A percentile compares a stretch with the other conserved stretches of the same genome.
phyloP scores from a whole-genome alignment of 2,329 filamentous ascomycete genomes.

The Scedosporium boydii region DNA sequence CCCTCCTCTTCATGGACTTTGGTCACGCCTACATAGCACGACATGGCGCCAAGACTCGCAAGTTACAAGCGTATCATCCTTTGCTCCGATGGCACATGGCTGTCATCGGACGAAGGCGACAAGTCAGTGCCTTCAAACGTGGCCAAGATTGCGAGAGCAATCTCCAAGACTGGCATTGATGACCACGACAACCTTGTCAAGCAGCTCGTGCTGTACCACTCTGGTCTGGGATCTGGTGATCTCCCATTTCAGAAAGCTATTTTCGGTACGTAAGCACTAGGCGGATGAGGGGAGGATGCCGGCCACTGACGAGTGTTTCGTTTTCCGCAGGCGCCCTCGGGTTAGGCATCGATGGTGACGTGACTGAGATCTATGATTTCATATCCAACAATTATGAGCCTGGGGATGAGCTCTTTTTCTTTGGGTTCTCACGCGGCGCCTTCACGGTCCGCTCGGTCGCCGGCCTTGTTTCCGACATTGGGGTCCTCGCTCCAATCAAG shows the following conservation, averaged over 20 bases:
- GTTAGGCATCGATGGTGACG: neutral
- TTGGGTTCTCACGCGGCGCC: conserved; percentile 21
- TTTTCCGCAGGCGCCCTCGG: neutral
- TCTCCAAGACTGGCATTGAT: conserved; percentile 10
- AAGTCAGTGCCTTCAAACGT: conserved; percentile 17
- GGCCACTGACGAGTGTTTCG: neutral
- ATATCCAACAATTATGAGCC: conserved; percentile 24
- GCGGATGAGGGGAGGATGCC: neutral
- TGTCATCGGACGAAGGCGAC: conserved; percentile 5
- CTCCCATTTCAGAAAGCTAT: neutral
- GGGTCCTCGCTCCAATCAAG: conserved; percentile 15
- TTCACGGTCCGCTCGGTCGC: conserved; percentile 21
- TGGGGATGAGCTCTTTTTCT: conserved; percentile 20
- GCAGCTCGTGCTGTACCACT: conserved; percentile 26
- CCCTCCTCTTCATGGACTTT: neutral
- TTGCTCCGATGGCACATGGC: conserved; percentile 9
- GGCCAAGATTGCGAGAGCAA: conserved; percentile 20
- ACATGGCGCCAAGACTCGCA: neutral
- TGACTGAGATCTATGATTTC: conserved; percentile 20
- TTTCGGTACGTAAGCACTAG: neutral
- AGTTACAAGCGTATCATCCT: conserved; percentile 8
- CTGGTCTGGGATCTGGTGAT: conserved; percentile 20
- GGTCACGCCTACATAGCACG: neutral
- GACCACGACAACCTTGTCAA: conserved; percentile 17
- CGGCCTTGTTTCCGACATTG: conserved; percentile 16